Evolutionary conservation across 192 early-diverging fungal species (phyloP), one percentile per base, ranked within the genome.

Genomic region (Linnemannia hyalina): DNA sequence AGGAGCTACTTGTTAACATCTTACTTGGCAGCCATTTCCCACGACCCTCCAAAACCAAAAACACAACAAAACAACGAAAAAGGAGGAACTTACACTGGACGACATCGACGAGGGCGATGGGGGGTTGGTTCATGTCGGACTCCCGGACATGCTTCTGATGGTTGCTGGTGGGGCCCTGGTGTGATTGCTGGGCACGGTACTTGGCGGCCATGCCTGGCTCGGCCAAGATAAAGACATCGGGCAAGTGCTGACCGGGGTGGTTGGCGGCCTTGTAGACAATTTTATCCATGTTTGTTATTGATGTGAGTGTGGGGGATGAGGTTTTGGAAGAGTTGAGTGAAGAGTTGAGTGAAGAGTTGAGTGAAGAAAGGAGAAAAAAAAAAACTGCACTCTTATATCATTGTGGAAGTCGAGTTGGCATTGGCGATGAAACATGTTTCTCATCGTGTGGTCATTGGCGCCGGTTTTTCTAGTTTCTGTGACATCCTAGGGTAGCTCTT

Each of bases 181-280:
- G 78, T 57, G 22, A 68, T 9, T 73, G 73, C 32, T 84, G 77
- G 52, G 76, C 82, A 42, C 82, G 82, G 73, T 84, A 84, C 54
- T 84, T 84, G 52, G 47, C 46, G 26, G 82, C 65, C 82, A 84
- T 84, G n/a, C 82, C 82, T 20, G 82, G 82, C 68, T 84, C 73
- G 23, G 82, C 29, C 73, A 84, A 13, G 60, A 85, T 60, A n/a
- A 85, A 85, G 74, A 85, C 78, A 71, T 85, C 83, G 38, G 83
- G 78, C 83, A 77, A 76, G 44, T 77, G 77, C 46, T 73, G 72
- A 41, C 71, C 72, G 68, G 73, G 82, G 10, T 26, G 26, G 77
- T 84, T 84, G 38, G 40, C 72, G 68, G 82, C 72, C 60, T 83
- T 83, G 76, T 83, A 83, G n/a, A 77, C 60, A 76, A 83, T 77